Conservation (phyloP, 2,329 filamentous ascomycete genomes). For the Falciphora oryzae region DNA sequence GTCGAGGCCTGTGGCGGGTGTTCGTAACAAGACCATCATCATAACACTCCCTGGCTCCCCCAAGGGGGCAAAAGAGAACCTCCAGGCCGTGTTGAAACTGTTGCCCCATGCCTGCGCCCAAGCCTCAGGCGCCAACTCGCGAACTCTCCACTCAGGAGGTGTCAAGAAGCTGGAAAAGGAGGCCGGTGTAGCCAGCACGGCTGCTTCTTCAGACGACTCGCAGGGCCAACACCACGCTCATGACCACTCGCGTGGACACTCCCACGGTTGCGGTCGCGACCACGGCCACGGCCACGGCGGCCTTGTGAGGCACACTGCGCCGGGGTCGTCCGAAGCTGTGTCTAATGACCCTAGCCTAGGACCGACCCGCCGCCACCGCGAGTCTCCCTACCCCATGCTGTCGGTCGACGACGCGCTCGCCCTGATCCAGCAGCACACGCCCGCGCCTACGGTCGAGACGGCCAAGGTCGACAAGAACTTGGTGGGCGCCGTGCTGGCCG, state of each 20-base stretch:
- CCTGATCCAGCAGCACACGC: constrained; percentile 68
- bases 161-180: constrained; percentile 79
- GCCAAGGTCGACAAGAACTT: constrained; percentile 58
- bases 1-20: constrained; percentile 87
- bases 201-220: constrained; percentile 39
- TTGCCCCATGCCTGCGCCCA: constrained; percentile 93
- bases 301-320: constrained; percentile 68
- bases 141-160: constrained; percentile 72
- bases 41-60: constrained; percentile 90
- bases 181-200: constrained; percentile 52
- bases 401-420: constrained; percentile 74
- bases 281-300: constrained; percentile 56
- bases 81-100: constrained; percentile 82
- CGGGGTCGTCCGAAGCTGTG: constrained; percentile 38
- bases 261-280: constrained; percentile 46
- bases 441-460: constrained; percentile 50
- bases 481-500: constrained; percentile 73
- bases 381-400: constrained; percentile 90
- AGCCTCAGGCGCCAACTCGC: constrained; percentile 75
- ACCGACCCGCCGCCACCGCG: constrained; percentile 67
- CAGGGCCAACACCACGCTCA: constrained; percentile 51
- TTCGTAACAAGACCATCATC: constrained; percentile 74
- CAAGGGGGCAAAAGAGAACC: constrained; percentile 90
- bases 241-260: constrained; percentile 47
- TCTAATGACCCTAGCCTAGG: constrained; percentile 58